Base-by-base conservation (phyloP, 1,284 basidiomycete genomes). In the Moniliophthora roreri region DNA sequence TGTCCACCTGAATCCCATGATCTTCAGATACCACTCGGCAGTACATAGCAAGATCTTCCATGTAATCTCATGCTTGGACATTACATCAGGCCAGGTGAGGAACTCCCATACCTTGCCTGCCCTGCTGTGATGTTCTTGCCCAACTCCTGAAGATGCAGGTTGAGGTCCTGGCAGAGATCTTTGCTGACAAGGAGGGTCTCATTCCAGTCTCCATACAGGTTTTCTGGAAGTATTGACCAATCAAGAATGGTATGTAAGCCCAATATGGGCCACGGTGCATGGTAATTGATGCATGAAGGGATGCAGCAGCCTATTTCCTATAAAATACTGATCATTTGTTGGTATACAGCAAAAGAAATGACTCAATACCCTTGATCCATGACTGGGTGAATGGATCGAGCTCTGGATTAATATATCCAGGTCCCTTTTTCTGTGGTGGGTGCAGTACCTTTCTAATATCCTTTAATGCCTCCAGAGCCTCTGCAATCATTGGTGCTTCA, bases 191-290 rank as follows among this genome's bases (percentile, higher is more conserved):
- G 60, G 52, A 66, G 54, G 0, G 62, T 61, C 32, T 62, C 35
- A 36, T 66, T 67, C 66, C 66, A 70, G 10, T 60, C 36, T 1
- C 69, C 62, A 58, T 65, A 69, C 3, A 64, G 66, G 59, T 69
- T 71, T 1, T 66, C 37, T 0, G 66, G 67, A 2, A 70, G 56
- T 10, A 68, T 15, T 1, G 42, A 54, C 1, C 58, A 59, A 38
- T 70, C 61, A 0, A 23, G 8, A 8, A 71, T 64, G 53, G 59
- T 4, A 52, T 51, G 0, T 61, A 51, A 0, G 66, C 63, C 55
- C 66, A 70, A 40, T 66, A 60, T 0, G 4, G 8, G 13, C 45
- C 64, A 9, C 53, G 16, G 5, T 56, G 55, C 1, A 61, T 15
- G 1, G 60, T 16, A 24, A 68, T 56, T 8, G 68, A 62, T 3